Percentiles rank a stretch among this genome's conserved stretches.
phyloP scores from a whole-genome alignment of 768 basidiomycete genomes.

The Cystofilobasidium macerans region DNA sequence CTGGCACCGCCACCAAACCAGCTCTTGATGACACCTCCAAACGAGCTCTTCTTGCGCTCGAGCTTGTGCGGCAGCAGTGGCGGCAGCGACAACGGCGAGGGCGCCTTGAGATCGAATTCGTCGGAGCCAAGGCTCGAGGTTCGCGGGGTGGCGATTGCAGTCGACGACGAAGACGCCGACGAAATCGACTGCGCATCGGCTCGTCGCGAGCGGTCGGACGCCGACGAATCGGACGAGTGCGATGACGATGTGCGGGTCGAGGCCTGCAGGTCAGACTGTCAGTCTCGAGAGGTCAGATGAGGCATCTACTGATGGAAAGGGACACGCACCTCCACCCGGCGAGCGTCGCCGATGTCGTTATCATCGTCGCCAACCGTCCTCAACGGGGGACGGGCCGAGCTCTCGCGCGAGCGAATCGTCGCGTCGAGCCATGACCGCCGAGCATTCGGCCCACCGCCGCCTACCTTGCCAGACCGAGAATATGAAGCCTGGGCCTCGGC shows the following conservation, averaged over 20 bases:
- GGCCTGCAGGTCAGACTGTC: not conserved
- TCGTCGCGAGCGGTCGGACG: not conserved
- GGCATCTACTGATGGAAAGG: not conserved
- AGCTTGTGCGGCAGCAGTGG: not conserved
- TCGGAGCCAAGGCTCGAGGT: not conserved
- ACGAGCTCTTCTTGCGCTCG: not conserved
- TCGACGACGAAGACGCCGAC: not conserved
- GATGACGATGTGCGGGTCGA: not conserved
- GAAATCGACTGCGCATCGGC: not conserved
- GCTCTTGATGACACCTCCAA: not conserved
- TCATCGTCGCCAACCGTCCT: not conserved
- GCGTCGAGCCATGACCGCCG: not conserved
- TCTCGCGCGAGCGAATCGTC: not conserved
- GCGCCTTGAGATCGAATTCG: not conserved
- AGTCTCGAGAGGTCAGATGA: no score
- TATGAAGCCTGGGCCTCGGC: not conserved
- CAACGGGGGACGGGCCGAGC: not conserved
- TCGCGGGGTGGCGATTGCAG: not conserved
- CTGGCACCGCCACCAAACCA: not conserved
- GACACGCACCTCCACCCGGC: not conserved
- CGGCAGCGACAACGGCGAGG: not conserved
- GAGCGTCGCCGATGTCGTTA: not conserved
- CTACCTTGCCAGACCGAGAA: not conserved
- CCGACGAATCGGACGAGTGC: not conserved
- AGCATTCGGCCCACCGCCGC: not conserved